Conservation (phyloP, 1,284 basidiomycete genomes). For the Cryptococcus sp. region DNA sequence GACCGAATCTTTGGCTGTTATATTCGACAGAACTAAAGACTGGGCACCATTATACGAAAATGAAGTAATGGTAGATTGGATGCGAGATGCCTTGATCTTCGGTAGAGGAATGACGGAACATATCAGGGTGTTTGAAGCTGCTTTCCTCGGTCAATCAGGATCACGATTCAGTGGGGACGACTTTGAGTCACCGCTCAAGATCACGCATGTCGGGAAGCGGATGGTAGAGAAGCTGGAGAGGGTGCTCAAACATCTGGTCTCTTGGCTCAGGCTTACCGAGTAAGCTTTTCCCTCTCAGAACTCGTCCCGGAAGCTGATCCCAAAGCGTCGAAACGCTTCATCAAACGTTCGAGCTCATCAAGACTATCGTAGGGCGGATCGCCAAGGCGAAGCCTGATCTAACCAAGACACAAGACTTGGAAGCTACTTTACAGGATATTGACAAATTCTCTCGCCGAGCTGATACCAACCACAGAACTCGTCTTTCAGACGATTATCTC, state of each 20-base stretch:
- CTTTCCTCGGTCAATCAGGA: conserved; percentile 50
- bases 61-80: conserved; percentile 86
- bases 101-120: conserved; percentile 76
- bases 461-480: conserved; percentile 35
- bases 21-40: conserved; percentile 72
- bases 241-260: conserved; percentile 69
- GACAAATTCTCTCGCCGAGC: conserved; percentile 45
- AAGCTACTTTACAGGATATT: conserved; percentile 34
- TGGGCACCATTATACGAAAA: conserved; percentile 79
- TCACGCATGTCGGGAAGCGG: conserved; percentile 55
- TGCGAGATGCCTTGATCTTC: conserved; percentile 93
- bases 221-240: conserved; percentile 74
- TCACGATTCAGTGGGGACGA: conserved; percentile 3
- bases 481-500: conserved; percentile 44
- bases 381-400: conserved; percentile 28
- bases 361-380: conserved; percentile 63
- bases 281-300: conserved; percentile 18
- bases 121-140: conserved; percentile 70
- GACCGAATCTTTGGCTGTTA: conserved; percentile 70
- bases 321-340: conserved; percentile 71
- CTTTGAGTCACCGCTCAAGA: conserved; percentile 39
- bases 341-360: conserved; percentile 76
- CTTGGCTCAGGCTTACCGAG: conserved; percentile 87
- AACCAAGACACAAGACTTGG: conserved; percentile 20
- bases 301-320: conserved; percentile 3